phyloP scores from a whole-genome alignment of 2,329 filamentous ascomycete species.

The Venturia oleaginea region DNA sequence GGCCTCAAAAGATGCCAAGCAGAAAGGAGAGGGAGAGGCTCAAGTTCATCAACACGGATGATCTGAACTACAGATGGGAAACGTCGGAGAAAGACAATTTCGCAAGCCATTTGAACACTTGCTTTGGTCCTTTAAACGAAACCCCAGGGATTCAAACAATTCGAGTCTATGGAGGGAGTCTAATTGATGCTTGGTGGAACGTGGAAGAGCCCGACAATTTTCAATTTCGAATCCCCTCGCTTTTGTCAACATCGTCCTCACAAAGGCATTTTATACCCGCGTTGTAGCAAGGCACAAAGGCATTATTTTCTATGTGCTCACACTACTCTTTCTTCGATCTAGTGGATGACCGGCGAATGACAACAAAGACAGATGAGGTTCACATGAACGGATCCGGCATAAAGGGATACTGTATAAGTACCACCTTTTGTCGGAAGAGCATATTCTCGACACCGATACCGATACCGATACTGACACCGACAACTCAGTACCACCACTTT shows the following conservation, averaged over 20 bases:
- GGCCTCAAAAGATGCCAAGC: conserved; percentile 2
- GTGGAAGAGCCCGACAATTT: not conserved
- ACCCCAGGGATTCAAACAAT: not conserved
- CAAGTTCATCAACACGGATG: not conserved
- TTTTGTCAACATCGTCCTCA: not conserved
- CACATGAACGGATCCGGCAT: not conserved
- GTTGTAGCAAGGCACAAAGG: conserved; percentile 5
- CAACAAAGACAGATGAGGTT: conserved; percentile 1
- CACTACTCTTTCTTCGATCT: conserved; percentile 7
- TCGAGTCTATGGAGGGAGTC: not conserved
- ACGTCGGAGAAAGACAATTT: not conserved
- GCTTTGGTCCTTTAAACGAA: not conserved
- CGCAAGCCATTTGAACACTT: not conserved
- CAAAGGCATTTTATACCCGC: conserved; percentile 4
- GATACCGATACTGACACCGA: not conserved
- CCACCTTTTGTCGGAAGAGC: not conserved
- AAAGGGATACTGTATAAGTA: not conserved
- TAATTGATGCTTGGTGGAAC: conserved; percentile 2
- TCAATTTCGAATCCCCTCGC: not conserved
- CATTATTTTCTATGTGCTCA: not conserved
- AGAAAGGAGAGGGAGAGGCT: not conserved
- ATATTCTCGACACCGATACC: not conserved
- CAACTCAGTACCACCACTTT: not conserved
- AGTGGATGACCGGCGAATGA: not conserved
- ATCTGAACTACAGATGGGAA: not conserved